These are phyloP conservation scores for Trichocomaceae sp. DNA, from an alignment of 2,329 filamentous ascomycete species.

Conservation along the genomic window DNA sequence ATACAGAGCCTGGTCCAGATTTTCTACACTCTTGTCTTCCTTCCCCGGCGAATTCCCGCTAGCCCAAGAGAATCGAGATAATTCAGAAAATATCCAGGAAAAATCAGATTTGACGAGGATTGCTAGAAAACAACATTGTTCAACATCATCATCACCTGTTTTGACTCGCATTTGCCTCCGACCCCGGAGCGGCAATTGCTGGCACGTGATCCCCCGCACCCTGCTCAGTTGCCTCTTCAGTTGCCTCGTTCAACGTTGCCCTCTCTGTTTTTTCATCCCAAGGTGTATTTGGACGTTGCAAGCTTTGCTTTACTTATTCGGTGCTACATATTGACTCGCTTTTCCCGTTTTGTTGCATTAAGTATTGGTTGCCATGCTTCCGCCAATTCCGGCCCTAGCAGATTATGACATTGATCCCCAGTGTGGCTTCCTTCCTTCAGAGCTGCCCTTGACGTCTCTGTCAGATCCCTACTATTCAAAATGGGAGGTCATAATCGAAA, in stretches of 20 bases:
- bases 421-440: conserved; percentile 81
- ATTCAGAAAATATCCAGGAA: background rate
- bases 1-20: background rate
- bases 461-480: conserved; percentile 89
- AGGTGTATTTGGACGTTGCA: background rate
- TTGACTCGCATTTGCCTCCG: conserved; percentile 6
- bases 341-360: background rate
- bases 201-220: conserved; percentile 10
- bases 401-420: conserved; percentile 63
- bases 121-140: background rate
- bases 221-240: conserved; percentile 4
- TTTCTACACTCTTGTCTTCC: background rate
- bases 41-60: background rate
- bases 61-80: too few species aligned
- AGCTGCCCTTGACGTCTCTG: conserved; percentile 70
- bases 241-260: background rate
- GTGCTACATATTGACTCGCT: background rate
- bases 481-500: conserved; percentile 82
- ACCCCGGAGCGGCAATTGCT: conserved; percentile 8
- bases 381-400: conserved; percentile 48
- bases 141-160: background rate
- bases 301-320: background rate
- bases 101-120: background rate
- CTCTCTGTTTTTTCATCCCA: background rate
- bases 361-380: conserved; percentile 32